A percentile compares a stretch with the other conserved stretches of the same genome.
These are phyloP conservation scores for Debaryomycetaceae sp. DNA, from an alignment of 1,139 yeast genomes.

Conservation along the genomic window DNA sequence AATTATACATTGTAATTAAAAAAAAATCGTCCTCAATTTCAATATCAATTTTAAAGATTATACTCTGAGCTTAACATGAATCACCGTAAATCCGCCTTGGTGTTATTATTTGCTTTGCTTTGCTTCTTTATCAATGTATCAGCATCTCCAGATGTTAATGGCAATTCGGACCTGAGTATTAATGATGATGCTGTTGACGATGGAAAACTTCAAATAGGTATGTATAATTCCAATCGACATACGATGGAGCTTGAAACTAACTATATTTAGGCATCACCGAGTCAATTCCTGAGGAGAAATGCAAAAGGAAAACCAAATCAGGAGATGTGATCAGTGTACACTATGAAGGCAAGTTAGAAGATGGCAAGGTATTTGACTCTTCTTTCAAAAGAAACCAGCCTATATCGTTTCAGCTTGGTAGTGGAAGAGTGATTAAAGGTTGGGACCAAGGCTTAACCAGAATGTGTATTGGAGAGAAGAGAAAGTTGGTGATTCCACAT, in stretches of 20 bases:
- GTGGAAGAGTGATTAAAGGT: conserved; percentile 76
- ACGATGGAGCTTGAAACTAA: neutral
- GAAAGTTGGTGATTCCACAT: conserved; percentile 75
- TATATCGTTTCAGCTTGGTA: conserved; percentile 64
- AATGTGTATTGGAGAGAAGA: conserved; percentile 86
- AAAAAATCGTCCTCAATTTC: too few relatives aligned
- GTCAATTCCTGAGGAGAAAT: conserved; percentile 46
- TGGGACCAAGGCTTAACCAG: conserved; percentile 81
- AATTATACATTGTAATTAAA: too few relatives aligned
- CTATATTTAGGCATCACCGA: conserved; percentile 37
- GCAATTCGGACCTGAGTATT: neutral
- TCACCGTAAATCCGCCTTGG: too few relatives aligned
- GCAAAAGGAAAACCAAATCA: conserved; percentile 50
- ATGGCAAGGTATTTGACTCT: conserved; percentile 74
- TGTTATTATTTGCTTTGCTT: too few relatives aligned
- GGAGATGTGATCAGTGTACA: conserved; percentile 74
- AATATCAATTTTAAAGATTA: too few relatives aligned
- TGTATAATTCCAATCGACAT: neutral
- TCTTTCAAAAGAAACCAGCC: conserved; percentile 65
- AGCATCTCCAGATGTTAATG: too few relatives aligned
- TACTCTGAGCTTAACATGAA: too few relatives aligned
- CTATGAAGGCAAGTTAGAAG: conserved; percentile 67
- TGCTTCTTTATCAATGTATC: too few relatives aligned
- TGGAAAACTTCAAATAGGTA: neutral
- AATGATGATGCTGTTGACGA: neutral